Percentiles rank a stretch among this genome's conserved stretches.
Evolutionary conservation across 2,329 filamentous ascomycete genomes (phyloP).

Genomic region (Penicillium sp.): DNA sequence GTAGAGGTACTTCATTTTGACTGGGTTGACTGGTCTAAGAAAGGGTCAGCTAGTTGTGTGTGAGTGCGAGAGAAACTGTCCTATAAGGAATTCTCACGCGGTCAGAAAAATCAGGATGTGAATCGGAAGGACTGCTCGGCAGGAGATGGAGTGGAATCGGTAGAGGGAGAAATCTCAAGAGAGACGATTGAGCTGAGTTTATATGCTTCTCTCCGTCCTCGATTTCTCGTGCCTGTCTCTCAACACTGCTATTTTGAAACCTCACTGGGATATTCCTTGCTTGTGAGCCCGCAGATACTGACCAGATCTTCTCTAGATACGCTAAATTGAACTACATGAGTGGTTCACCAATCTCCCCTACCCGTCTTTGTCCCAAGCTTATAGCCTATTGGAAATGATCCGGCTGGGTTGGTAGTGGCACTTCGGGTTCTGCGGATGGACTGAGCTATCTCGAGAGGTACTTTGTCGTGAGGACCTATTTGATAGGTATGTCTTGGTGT

Average conservation of each 20-base stretch:
- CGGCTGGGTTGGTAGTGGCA: background rate
- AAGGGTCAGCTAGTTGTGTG: too few relatives aligned
- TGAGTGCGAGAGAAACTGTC: background rate
- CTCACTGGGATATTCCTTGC: background rate
- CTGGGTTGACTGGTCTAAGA: background rate
- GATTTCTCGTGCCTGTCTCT: background rate
- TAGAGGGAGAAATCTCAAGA: background rate
- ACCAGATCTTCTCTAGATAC: background rate
- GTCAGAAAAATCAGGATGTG: background rate
- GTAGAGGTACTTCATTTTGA: background rate
- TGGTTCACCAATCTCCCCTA: background rate
- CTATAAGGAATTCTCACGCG: slow-evolving; percentile 1
- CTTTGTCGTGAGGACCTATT: background rate
- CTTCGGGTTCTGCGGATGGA: background rate
- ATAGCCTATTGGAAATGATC: background rate
- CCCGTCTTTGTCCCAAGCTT: background rate
- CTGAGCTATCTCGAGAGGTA: background rate
- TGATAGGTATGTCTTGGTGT: background rate
- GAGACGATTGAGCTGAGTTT: background rate
- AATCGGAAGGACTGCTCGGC: background rate
- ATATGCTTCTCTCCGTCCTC: background rate
- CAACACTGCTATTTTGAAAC: background rate
- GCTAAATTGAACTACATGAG: background rate
- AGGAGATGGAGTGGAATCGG: background rate
- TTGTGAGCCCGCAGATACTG: background rate